Evolutionary conservation across 495 filamentous ascomycete genomes (phyloP).

Genomic region (Tetracladium setigerum): DNA sequence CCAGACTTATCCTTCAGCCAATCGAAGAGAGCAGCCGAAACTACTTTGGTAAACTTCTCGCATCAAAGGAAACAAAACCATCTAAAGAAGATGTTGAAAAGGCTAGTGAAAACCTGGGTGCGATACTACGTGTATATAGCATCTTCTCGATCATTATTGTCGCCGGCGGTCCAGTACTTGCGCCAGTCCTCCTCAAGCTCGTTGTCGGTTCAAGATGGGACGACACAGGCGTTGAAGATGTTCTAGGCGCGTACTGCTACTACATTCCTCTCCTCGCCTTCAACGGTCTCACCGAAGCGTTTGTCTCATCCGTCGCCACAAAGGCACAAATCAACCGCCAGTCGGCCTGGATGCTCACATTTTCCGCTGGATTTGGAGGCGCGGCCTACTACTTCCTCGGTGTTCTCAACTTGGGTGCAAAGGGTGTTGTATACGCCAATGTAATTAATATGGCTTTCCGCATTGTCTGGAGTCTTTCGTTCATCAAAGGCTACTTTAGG

Average conservation of each 20-base stretch:
- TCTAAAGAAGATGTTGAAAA: conserved; percentile 19
- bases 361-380: conserved; percentile 63
- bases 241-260: conserved; percentile 75
- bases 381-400: conserved; percentile 65
- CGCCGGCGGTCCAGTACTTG: conserved; percentile 62
- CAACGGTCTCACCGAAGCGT: conserved; percentile 89
- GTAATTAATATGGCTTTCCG: conserved; percentile 77
- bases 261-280: conserved; percentile 89
- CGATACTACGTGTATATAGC: conserved; percentile 52
- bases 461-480: conserved; percentile 69
- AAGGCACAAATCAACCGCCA: conserved; percentile 63
- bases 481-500: conserved; percentile 59
- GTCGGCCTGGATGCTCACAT: conserved; percentile 71
- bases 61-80: conserved; percentile 10
- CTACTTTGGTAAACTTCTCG: conserved; percentile 72
- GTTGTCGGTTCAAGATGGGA: conserved; percentile 71
- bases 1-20: conserved; percentile 87
- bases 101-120: conserved; percentile 37
- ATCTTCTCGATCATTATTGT: conserved; percentile 62
- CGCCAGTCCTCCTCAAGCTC: conserved; percentile 60
- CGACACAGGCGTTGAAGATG: conserved; percentile 49
- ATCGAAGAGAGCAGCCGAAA: conserved; percentile 87
- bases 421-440: conserved; percentile 78
- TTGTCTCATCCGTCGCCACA: conserved; percentile 77
- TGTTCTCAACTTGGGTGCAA: conserved; percentile 58